phyloP scores from a whole-genome alignment of 768 basidiomycete species.

The Collybia nuda region DNA sequence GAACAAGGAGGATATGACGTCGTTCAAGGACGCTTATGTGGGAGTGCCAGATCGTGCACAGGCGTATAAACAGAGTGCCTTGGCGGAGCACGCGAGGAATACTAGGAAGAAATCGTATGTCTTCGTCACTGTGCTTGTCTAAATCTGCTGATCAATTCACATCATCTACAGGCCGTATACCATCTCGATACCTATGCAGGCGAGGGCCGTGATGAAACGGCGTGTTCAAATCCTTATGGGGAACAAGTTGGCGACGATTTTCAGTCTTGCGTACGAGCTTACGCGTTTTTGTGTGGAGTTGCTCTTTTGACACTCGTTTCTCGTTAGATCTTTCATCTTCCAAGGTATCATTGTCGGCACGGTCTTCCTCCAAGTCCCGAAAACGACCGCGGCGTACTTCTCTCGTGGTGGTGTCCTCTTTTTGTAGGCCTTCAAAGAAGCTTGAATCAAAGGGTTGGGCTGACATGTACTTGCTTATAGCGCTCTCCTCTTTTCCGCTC shows the following conservation, averaged over 20 bases:
- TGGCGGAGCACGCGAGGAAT: constrained; percentile 34
- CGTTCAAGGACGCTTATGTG: constrained; percentile 31
- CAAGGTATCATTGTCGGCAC: constrained; percentile 27
- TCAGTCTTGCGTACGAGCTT: constrained; percentile 27
- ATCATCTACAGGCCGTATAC: constrained; percentile 30
- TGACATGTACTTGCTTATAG: constrained; percentile 24
- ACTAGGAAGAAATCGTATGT: not conserved
- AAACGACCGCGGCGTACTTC: constrained; percentile 47
- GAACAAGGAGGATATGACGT: constrained; percentile 46
- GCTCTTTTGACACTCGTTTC: not conserved
- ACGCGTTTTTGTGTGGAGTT: not conserved
- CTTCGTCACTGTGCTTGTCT: no score
- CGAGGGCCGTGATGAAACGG: constrained; percentile 34
- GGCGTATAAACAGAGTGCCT: constrained; percentile 21
- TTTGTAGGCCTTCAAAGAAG: constrained; percentile 17
- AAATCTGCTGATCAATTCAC: not conserved
- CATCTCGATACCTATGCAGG: constrained; percentile 35
- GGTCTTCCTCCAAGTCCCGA: constrained; percentile 44
- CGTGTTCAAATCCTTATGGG: constrained; percentile 39
- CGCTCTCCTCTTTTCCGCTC: constrained; percentile 55
- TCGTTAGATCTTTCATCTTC: constrained; percentile 29
- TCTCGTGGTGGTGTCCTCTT: constrained; percentile 52
- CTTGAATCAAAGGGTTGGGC: no score
- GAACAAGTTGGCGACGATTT: constrained; percentile 23
- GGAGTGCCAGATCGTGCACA: not conserved